Percentiles rank a stretch among this genome's conserved stretches.
These are phyloP conservation scores for Aspergillus coremiiformis DNA, from an alignment of 495 filamentous ascomycete species.

Conservation along the genomic window DNA sequence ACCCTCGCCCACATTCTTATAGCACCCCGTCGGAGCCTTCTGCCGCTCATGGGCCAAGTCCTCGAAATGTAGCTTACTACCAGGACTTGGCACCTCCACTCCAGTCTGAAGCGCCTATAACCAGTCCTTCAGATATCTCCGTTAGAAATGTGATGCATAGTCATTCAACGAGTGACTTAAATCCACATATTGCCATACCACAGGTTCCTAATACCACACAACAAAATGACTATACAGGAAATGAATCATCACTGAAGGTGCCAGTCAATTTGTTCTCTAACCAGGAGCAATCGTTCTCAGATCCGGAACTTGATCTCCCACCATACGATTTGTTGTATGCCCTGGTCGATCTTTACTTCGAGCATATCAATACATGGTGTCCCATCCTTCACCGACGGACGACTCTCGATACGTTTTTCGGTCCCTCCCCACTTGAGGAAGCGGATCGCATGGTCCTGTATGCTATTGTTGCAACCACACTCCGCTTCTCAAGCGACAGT, in stretches of 20 bases:
- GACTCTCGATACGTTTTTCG: constrained; percentile 76
- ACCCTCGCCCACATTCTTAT: constrained; percentile 29
- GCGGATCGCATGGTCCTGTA: constrained; percentile 76
- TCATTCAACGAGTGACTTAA: constrained; percentile 18
- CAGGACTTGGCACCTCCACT: constrained; percentile 30
- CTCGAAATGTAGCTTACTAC: constrained; percentile 28
- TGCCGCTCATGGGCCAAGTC: constrained; percentile 31
- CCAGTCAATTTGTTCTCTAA: constrained; percentile 37
- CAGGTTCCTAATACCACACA: constrained; percentile 15
- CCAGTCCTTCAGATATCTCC: constrained; percentile 33
- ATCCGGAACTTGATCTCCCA: constrained; percentile 68
- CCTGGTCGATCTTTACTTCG: constrained; percentile 79
- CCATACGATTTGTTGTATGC: constrained; percentile 79
- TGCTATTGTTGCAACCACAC: constrained; percentile 76
- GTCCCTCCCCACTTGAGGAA: constrained; percentile 64
- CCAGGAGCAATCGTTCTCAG: constrained; percentile 37
- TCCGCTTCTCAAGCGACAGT: constrained; percentile 71
- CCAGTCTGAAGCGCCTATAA: constrained; percentile 27
- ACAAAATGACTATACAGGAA: constrained; percentile 33
- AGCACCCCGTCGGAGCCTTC: constrained; percentile 40
- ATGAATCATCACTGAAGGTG: constrained; percentile 39
- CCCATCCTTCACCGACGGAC: constrained; percentile 77
- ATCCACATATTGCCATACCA: constrained; percentile 18
- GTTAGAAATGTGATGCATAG: constrained; percentile 22
- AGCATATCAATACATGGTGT: constrained; percentile 86